phyloP scores from a whole-genome alignment of 768 basidiomycete genomes.

The Suillus bovinus region DNA sequence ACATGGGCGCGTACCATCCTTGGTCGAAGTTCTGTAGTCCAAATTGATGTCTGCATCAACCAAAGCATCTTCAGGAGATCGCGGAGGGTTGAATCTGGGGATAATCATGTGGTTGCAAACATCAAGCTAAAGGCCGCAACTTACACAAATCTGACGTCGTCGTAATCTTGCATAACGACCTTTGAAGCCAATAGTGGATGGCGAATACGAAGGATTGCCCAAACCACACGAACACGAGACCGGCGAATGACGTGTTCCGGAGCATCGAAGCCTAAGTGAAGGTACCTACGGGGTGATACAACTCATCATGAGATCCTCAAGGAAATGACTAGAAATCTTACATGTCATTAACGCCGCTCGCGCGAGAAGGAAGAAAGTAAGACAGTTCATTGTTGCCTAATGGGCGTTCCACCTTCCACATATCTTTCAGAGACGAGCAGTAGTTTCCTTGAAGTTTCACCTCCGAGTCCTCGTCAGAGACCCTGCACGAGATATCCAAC shows the following conservation, averaged over 20 bases:
- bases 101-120: not conserved
- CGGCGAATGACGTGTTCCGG: slow-evolving; percentile 42
- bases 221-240: slow-evolving; percentile 55
- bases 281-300: slow-evolving; percentile 54
- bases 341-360: slow-evolving; percentile 87
- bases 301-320: not conserved
- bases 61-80: slow-evolving; percentile 45
- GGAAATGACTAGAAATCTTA: slow-evolving; percentile 32
- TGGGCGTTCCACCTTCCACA: slow-evolving; percentile 41
- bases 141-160: slow-evolving; percentile 69
- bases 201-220: slow-evolving; percentile 69
- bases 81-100: slow-evolving; percentile 48
- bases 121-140: slow-evolving; percentile 23
- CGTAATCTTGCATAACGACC: slow-evolving; percentile 59
- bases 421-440: slow-evolving; percentile 4
- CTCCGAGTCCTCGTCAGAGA: not conserved
- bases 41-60: slow-evolving; percentile 47
- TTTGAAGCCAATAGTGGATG: slow-evolving; percentile 73
- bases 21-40: slow-evolving; percentile 49
- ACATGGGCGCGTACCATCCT: slow-evolving; percentile 49
- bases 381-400: slow-evolving; percentile 78
- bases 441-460: not conserved
- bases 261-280: slow-evolving; percentile 69
- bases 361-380: slow-evolving; percentile 80
- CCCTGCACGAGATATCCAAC: not conserved